Percentiles rank a stretch among this genome's conserved stretches.
Evolutionary conservation across 768 basidiomycete species (phyloP).

Genomic region (Mycena maculata): DNA sequence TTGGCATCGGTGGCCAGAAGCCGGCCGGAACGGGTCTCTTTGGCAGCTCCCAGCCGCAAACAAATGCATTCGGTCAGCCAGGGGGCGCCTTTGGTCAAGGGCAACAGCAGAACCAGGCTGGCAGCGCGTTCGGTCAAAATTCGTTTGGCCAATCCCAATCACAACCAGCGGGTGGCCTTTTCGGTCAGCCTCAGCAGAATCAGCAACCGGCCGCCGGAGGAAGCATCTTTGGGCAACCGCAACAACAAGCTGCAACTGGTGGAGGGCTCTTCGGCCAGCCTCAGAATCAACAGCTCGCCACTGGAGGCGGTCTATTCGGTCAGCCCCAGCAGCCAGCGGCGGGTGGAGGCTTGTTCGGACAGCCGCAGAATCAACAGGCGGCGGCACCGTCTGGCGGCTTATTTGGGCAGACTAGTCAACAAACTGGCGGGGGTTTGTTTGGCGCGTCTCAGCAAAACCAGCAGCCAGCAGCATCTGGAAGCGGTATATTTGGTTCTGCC

Average conservation of each 20-base stretch:
- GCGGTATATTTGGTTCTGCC: constrained; percentile 18
- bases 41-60: constrained; percentile 51
- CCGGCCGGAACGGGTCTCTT: constrained; percentile 50
- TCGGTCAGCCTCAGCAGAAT: constrained; percentile 43
- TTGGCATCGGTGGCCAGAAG: constrained; percentile 53
- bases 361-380: constrained; percentile 47
- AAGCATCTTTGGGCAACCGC: constrained; percentile 52
- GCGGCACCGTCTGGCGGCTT: constrained; percentile 20
- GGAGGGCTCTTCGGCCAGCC: constrained; percentile 37
- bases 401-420: constrained; percentile 8
- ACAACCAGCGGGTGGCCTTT: constrained; percentile 37
- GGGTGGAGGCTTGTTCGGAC: constrained; percentile 39
- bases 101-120: constrained; percentile 30
- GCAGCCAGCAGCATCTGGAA: constrained; percentile 33
- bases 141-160: constrained; percentile 35
- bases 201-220: constrained; percentile 45
- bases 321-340: constrained; percentile 27
- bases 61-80: constrained; percentile 31
- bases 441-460: constrained; percentile 48
- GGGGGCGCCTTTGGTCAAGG: constrained; percentile 39
- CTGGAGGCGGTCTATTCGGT: constrained; percentile 45
- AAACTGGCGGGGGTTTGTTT: constrained; percentile 44
- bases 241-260: constrained; percentile 37
- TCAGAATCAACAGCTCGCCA: constrained; percentile 30
- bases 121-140: constrained; percentile 21